Conservation (phyloP, 805 yeast species). For the Suhomyces sp. region DNA sequence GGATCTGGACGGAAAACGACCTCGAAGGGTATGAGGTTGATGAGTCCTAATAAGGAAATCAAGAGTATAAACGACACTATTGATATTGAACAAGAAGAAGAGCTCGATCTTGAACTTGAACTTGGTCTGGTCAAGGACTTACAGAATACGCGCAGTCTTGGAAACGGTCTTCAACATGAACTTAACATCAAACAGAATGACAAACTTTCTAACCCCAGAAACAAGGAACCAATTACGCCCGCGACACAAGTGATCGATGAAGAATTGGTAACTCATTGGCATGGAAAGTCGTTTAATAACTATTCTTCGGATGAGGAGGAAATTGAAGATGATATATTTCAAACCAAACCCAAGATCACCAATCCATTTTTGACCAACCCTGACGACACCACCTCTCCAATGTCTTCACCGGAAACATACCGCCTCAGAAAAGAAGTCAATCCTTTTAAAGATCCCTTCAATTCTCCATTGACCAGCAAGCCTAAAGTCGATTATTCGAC, state of each 20-base stretch:
- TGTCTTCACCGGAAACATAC: not conserved
- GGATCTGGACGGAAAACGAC: slow-evolving; percentile 35
- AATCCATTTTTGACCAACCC: slow-evolving; percentile 5
- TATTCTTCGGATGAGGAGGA: slow-evolving; percentile 34
- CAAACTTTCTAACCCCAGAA: too few relatives aligned
- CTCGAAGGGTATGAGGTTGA: slow-evolving; percentile 6
- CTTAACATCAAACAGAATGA: not conserved
- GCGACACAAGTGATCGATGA: slow-evolving; percentile 33
- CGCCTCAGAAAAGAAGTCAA: not conserved
- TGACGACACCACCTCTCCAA: not conserved
- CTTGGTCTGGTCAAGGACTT: not conserved
- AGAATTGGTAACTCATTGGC: slow-evolving; percentile 35
- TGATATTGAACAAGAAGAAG: slow-evolving; percentile 26
- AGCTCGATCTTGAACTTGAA: slow-evolving; percentile 3
- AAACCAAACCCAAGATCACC: slow-evolving; percentile 21
- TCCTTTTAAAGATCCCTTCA: slow-evolving; percentile 10
- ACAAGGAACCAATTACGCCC: slow-evolving; percentile 27
- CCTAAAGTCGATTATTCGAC: slow-evolving; percentile 16
- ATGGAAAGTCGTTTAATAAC: slow-evolving; percentile 31
- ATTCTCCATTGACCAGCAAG: slow-evolving; percentile 6
- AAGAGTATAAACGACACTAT: slow-evolving; percentile 22
- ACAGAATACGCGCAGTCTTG: too few relatives aligned
- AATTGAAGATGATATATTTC: slow-evolving; percentile 12
- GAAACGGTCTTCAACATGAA: too few relatives aligned
- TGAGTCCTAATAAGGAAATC: slow-evolving; percentile 18